Percentiles rank a stretch among this genome's conserved stretches.
Evolutionary conservation across 208 protist genomes (phyloP).

Genomic region (Trypanosoma rangeli): DNA sequence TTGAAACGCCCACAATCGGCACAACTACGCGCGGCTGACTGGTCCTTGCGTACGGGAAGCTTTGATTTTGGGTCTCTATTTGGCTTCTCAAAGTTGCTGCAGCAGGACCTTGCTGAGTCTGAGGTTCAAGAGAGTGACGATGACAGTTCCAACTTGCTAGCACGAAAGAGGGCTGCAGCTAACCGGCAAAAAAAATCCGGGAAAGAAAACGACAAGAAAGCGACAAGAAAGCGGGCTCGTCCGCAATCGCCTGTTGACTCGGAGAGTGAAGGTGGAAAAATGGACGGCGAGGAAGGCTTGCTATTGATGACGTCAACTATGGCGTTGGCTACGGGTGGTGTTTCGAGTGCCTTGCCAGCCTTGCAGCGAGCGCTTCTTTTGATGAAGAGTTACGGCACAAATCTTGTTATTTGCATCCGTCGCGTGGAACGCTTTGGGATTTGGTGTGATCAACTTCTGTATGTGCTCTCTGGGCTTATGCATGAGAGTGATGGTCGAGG

Average conservation of each 20-base stretch:
- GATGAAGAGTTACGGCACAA: conserved; percentile 61
- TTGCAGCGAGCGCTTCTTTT: conserved; percentile 75
- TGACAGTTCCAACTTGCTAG: not conserved
- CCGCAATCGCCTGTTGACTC: not conserved
- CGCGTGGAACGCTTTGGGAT: conserved; percentile 76
- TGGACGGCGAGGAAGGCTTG: conserved; percentile 19
- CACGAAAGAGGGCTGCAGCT: not conserved
- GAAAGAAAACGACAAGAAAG: not conserved
- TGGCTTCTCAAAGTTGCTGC: conserved; percentile 47
- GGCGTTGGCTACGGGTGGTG: conserved; percentile 52
- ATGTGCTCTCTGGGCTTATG: conserved; percentile 85
- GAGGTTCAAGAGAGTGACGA: not conserved
- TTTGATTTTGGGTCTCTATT: conserved; percentile 85
- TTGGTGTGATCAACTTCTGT: conserved; percentile 82
- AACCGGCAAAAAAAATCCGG: conserved; percentile 3
- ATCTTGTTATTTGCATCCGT: conserved; percentile 72
- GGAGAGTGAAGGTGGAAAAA: conserved; percentile 9
- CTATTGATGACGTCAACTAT: conserved; percentile 63
- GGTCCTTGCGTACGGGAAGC: conserved; percentile 50
- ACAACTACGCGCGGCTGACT: conserved; percentile 45
- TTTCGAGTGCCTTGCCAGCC: conserved; percentile 64
- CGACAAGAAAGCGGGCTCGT: not conserved
- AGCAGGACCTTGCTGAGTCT: conserved; percentile 9
- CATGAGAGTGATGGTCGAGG: conserved; percentile 64
- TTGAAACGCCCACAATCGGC: conserved; percentile 54